Conservation (phyloP, 2,329 filamentous ascomycete genomes). For the Scedosporium boydii region DNA sequence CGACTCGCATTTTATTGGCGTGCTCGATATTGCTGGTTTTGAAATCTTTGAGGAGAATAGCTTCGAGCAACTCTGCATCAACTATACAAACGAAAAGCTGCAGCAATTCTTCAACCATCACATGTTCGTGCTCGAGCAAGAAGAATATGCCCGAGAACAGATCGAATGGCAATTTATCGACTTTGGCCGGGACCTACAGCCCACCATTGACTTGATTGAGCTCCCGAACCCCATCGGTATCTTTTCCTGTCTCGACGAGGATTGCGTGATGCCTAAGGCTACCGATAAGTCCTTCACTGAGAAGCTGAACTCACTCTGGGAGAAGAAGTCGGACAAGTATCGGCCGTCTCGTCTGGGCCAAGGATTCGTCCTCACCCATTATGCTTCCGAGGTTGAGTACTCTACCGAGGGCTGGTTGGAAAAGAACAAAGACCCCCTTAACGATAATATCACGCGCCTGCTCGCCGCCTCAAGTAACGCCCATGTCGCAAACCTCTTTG, state of each 20-base stretch:
- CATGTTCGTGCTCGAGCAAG: conserved; percentile 98
- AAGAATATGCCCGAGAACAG: conserved; percentile 93
- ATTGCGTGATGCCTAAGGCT: conserved; percentile 97
- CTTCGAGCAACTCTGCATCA: conserved; percentile 98
- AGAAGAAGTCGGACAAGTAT: conserved; percentile 92
- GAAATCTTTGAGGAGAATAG: conserved; percentile 98
- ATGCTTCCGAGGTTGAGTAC: conserved; percentile 96
- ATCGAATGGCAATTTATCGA: conserved; percentile 99
- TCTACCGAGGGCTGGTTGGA: conserved; percentile 91
- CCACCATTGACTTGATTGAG: conserved; percentile 95
- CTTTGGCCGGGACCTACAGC: conserved; percentile 92
- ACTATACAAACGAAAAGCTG: conserved; percentile 98
- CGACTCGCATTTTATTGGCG: conserved; percentile 91
- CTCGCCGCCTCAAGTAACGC: conserved; percentile 73
- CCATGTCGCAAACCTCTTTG: conserved; percentile 77
- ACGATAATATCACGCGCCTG: conserved; percentile 90
- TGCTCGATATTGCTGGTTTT: conserved; percentile 97
- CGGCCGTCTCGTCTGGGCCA: conserved; percentile 77
- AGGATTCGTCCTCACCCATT: conserved; percentile 93
- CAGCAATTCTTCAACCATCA: conserved; percentile 99
- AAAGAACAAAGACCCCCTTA: conserved; percentile 97
- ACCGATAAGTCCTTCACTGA: conserved; percentile 96
- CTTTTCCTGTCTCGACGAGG: conserved; percentile 95
- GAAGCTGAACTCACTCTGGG: conserved; percentile 94
- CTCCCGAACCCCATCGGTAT: conserved; percentile 95